Evolutionary conservation across 1,284 basidiomycete species (phyloP).

Genomic region (Hymenochaete sp.): DNA sequence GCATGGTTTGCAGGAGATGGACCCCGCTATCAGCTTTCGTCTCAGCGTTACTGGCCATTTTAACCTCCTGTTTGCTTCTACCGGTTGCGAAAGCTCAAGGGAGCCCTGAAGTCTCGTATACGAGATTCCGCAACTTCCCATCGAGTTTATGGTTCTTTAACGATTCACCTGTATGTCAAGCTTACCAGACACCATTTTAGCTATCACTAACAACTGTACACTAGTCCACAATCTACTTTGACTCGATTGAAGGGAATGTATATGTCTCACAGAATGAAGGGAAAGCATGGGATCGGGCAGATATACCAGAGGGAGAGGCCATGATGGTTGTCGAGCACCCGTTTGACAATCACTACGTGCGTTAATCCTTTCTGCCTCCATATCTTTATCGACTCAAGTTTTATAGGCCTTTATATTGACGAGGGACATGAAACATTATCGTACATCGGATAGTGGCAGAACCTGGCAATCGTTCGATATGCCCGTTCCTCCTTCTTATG

Average conservation of each 20-base stretch:
- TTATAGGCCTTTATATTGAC: slow-evolving; percentile 78
- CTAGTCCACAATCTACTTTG: slow-evolving; percentile 79
- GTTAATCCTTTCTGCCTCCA: slow-evolving; percentile 27
- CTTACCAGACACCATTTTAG: slow-evolving; percentile 3
- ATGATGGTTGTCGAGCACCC: slow-evolving; percentile 82
- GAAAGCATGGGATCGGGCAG: slow-evolving; percentile 55
- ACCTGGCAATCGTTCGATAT: slow-evolving; percentile 78
- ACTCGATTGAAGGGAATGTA: slow-evolving; percentile 59
- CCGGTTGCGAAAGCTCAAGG: slow-evolving; percentile 29
- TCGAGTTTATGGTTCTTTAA: slow-evolving; percentile 88
- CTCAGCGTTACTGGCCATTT: slow-evolving; percentile 18
- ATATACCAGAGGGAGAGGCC: slow-evolving; percentile 56
- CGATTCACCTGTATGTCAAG: slow-evolving; percentile 70
- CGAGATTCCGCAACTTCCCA: slow-evolving; percentile 65
- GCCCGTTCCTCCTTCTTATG: slow-evolving; percentile 50
- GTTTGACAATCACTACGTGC: slow-evolving; percentile 65
- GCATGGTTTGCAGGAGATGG: too few species aligned
- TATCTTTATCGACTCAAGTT: not conserved
- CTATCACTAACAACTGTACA: slow-evolving; percentile 1
- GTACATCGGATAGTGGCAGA: slow-evolving; percentile 77
- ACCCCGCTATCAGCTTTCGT: not conserved
- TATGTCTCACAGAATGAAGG: slow-evolving; percentile 88
- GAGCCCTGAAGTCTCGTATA: slow-evolving; percentile 34
- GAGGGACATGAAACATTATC: slow-evolving; percentile 64
- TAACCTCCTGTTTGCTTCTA: slow-evolving; percentile 22